phyloP scores from a whole-genome alignment of 257 asterid genomes.

The Petunia axillaris region DNA sequence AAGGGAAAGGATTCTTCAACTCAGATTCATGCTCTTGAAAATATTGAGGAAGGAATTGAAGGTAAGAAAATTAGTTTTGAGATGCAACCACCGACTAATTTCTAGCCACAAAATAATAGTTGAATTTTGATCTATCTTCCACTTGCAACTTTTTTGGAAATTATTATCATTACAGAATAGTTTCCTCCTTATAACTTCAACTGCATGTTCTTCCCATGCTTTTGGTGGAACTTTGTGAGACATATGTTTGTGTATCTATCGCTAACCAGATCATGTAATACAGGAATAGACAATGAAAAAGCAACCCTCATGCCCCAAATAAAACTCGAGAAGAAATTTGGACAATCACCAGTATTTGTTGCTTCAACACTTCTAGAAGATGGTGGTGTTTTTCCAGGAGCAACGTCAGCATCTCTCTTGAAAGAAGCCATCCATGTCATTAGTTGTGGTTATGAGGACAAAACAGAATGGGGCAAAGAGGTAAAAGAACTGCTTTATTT shows the following conservation, averaged over 20 bases:
- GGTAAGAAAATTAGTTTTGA: slow-evolving; percentile 39
- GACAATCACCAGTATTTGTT: slow-evolving; percentile 66
- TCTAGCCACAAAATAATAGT: neutral
- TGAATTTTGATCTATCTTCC: neutral
- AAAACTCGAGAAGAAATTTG: slow-evolving; percentile 64
- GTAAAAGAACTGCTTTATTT: slow-evolving; percentile 28
- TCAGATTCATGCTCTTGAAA: slow-evolving; percentile 62
- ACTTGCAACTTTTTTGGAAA: neutral
- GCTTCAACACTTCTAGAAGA: slow-evolving; percentile 65
- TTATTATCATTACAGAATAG: neutral
- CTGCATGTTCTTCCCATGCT: neutral
- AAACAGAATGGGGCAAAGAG: slow-evolving; percentile 85
- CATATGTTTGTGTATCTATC: slow-evolving; percentile 3
- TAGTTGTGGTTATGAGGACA: slow-evolving; percentile 72
- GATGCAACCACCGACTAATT: neutral
- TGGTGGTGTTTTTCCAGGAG: slow-evolving; percentile 62
- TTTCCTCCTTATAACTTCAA: neutral
- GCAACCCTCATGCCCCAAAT: slow-evolving; percentile 60
- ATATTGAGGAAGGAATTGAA: slow-evolving; percentile 70
- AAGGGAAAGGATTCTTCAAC: slow-evolving; percentile 51
- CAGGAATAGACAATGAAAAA: slow-evolving; percentile 59
- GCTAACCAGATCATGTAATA: slow-evolving; percentile 12
- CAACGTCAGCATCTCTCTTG: slow-evolving; percentile 62
- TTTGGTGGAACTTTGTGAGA: neutral
- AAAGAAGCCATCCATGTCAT: slow-evolving; percentile 73